Conservation (phyloP, 805 yeast species). For the Yarrowia phangngaensis region DNA sequence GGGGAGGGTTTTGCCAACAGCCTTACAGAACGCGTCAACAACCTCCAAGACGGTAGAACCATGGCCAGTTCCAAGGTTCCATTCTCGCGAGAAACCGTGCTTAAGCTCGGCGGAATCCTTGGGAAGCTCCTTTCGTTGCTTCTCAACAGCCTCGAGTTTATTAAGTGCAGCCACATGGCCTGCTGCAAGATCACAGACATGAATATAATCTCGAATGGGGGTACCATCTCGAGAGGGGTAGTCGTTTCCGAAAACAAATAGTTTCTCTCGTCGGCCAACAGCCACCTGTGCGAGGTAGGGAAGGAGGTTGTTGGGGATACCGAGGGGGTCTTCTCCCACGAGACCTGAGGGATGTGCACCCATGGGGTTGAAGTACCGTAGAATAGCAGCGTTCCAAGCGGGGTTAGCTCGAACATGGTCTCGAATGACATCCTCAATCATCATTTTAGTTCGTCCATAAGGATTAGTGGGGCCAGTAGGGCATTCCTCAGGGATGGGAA, state of each 20-base stretch:
- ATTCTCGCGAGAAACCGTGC: slow-evolving; percentile 60
- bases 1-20: slow-evolving; percentile 61
- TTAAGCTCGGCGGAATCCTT: slow-evolving; percentile 31
- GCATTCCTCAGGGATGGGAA: slow-evolving; percentile 75
- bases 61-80: slow-evolving; percentile 80
- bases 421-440: slow-evolving; percentile 58
- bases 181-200: slow-evolving; percentile 71
- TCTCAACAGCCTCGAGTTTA: slow-evolving; percentile 44
- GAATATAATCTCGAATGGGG: slow-evolving; percentile 77
- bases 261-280: slow-evolving; percentile 60
- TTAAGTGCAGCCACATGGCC: slow-evolving; percentile 73
- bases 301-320: slow-evolving; percentile 69
- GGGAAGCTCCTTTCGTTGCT: slow-evolving; percentile 27
- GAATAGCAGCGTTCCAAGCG: slow-evolving; percentile 48
- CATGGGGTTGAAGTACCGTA: slow-evolving; percentile 78
- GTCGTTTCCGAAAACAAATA: slow-evolving; percentile 68
- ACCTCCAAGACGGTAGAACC: slow-evolving; percentile 79
- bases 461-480: slow-evolving; percentile 74
- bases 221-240: slow-evolving; percentile 72
- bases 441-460: slow-evolving; percentile 67
- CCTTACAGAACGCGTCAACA: slow-evolving; percentile 57
- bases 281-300: slow-evolving; percentile 79
- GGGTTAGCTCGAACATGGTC: slow-evolving; percentile 49
- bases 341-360: slow-evolving; percentile 83
- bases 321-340: slow-evolving; percentile 77